Base-by-base conservation (phyloP, 495 filamentous ascomycete genomes). In the Penicillium silybi region DNA sequence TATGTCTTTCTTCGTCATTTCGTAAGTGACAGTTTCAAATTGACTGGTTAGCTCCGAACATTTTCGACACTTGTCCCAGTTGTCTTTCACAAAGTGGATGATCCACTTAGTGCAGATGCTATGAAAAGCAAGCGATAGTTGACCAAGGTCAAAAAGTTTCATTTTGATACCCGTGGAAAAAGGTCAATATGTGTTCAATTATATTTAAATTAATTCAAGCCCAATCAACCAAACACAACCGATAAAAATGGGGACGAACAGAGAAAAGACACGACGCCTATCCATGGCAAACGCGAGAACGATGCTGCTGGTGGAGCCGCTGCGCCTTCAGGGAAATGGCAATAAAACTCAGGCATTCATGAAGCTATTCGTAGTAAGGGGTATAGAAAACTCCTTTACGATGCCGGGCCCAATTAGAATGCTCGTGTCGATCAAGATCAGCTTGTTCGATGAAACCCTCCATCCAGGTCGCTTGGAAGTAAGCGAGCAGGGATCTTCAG, bases 21-120 rank as follows among this genome's bases (percentile, higher is more conserved):
- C 13, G 13, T 6, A 17, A 15, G 11, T 17, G 25, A 11, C 38
- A 19, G 13, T 23, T 37, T 41, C 44, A 4, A 51, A 23, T 10
- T 1, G 15, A 0, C 11, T 18, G 11, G 13, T 13, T 18, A 51
- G 48, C 19, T 51, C n/a, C 41, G 48, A 38, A 38, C 18, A 0
- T 44, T 51, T 18, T 51, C 48, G 8, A 38, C 41, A 10, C 9
- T 16, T 4, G 48, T 51, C 13, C 41, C 27, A 6, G 48, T 51
- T 23, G 41, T 44, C 3, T 51, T 40, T 19, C 48, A 51, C 15
- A 51, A 51, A 17, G 48, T 51, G 35, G 48, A 51, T 10, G 32
- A 44, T 15, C 48, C 48, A 17, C 41, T 51, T 1, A 44, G 32
- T n/a, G 47, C 47, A 19, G n/a, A 32, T 32, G 8, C 29, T 15